Base-by-base conservation (phyloP, 139 green algal species). In the Chlamydomonas sp. region DNA sequence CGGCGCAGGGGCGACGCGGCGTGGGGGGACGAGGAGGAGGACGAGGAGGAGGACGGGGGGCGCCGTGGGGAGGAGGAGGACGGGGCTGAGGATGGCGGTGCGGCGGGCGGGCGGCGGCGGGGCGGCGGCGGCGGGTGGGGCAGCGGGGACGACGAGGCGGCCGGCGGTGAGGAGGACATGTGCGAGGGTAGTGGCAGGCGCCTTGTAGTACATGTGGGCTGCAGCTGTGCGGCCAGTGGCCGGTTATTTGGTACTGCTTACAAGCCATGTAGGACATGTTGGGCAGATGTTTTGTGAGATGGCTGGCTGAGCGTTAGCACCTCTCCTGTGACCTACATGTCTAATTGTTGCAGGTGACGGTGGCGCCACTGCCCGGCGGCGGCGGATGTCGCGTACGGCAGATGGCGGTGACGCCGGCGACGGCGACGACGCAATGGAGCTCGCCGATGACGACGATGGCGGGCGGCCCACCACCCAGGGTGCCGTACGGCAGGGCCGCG, bases 371-470 rank as follows among this genome's bases (percentile, higher is more conserved):
- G 31, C 31, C 31, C 31, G 31, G 31, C 31, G 31, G 31, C 31
- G 31, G 31, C 31, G 31, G 31, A 49, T 49, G 31, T 49, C 31
- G 31, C 31, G 31, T 49, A 57, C 49, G n/a, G 78, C 20, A 20
- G 78, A 8, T 9, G 78, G 20, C 64, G 78, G 20, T 10, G 78
- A 83, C 78, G 10, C 20, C 58, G 78, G 78, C 20, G 78, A 83
- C 15, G 78, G 64, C 60, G 31, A 49, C 31, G 49, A 63, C 2
- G 18, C 63, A 7, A 6, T 83, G 61, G 78, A n/a, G 1, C 12
- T 73, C 20, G 78, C 73, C n/a, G 84, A 83, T n/a, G 75, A 88
- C 8, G 63, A 64, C 59, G 74, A 75, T 3, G 63, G 49, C 15
- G 67, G 3, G 68, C 18, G 16, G 16, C 63, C 18, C 3, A 20